Evolutionary conservation across 169 alveolate genomes (phyloP).

Genomic region (Cryptosporidium sp.): DNA sequence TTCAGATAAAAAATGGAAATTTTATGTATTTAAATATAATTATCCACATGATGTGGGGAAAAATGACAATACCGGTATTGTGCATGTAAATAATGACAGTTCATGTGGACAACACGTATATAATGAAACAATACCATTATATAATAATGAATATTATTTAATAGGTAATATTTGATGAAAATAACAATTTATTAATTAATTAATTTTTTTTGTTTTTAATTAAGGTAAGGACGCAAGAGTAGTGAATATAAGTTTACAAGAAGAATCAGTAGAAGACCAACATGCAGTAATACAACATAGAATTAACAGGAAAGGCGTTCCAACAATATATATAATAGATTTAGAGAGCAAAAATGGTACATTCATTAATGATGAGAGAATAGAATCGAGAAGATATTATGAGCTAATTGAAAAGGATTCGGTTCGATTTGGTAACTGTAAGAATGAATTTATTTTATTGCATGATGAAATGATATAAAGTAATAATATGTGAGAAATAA

Average conservation of each 20-base stretch:
- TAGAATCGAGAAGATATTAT: slow-evolving; percentile 92
- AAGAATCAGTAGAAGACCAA: slow-evolving; percentile 91
- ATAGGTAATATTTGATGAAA: slow-evolving; percentile 47
- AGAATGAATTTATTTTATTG: slow-evolving; percentile 85
- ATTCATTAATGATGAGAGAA: slow-evolving; percentile 88
- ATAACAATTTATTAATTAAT: background rate
- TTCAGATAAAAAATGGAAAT: slow-evolving; percentile 86
- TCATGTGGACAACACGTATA: slow-evolving; percentile 4
- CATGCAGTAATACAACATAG: slow-evolving; percentile 98
- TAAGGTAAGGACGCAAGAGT: slow-evolving; percentile 94
- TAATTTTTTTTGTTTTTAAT: slow-evolving; percentile 74
- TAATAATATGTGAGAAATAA: background rate
- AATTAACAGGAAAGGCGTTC: slow-evolving; percentile 76
- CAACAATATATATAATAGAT: slow-evolving; percentile 94
- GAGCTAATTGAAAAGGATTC: slow-evolving; percentile 89
- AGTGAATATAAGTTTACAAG: slow-evolving; percentile 88
- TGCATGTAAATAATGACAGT: slow-evolving; percentile 14
- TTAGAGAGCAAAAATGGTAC: slow-evolving; percentile 95
- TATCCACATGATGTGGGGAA: background rate
- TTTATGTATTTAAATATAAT: slow-evolving; percentile 84
- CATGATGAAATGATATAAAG: slow-evolving; percentile 75
- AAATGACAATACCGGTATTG: slow-evolving; percentile 11
- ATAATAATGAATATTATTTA: slow-evolving; percentile 82
- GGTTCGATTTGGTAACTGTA: slow-evolving; percentile 84
- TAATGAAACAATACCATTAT: slow-evolving; percentile 83